Percentiles rank a stretch among this genome's conserved stretches.
These are phyloP conservation scores for Cryphonectria nitschkei DNA, from an alignment of 2,329 filamentous ascomycete genomes.

Conservation along the genomic window DNA sequence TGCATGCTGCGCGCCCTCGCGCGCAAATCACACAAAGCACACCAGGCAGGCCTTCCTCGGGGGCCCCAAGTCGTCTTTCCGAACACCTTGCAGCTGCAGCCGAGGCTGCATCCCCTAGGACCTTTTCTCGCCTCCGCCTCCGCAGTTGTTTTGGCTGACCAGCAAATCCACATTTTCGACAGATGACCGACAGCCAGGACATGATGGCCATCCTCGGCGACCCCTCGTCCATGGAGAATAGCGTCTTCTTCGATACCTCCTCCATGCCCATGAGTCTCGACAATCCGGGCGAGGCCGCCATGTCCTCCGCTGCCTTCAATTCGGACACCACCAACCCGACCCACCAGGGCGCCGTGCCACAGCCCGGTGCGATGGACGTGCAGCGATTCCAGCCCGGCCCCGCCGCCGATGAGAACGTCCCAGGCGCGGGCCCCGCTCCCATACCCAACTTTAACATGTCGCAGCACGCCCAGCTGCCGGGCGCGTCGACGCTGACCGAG, in stretches of 20 bases:
- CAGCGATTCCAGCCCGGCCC: constrained; percentile 28
- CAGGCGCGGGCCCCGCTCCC: constrained; percentile 48
- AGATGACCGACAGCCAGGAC: constrained; percentile 40
- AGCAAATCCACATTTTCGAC: constrained; percentile 10
- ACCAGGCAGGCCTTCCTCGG: neutral
- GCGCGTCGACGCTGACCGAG: constrained; percentile 55
- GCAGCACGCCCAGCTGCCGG: constrained; percentile 36
- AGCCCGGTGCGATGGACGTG: constrained; percentile 26
- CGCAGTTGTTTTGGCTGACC: constrained; percentile 21
- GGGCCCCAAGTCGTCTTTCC: neutral
- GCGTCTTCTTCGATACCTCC: constrained; percentile 42
- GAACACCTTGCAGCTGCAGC: neutral
- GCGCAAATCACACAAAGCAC: constrained; percentile 3
- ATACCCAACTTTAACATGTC: constrained; percentile 40
- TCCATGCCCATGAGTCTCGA: constrained; percentile 50
- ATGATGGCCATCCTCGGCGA: constrained; percentile 47
- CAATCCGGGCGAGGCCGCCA: constrained; percentile 35
- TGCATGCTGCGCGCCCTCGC: constrained; percentile 7
- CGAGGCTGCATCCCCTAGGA: neutral
- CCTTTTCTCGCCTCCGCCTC: constrained; percentile 3
- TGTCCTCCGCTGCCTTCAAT: constrained; percentile 36
- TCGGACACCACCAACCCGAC: constrained; percentile 31
- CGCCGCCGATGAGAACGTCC: constrained; percentile 38
- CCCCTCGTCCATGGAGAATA: constrained; percentile 38
- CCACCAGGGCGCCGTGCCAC: constrained; percentile 28